phyloP scores from a whole-genome alignment of 1,284 basidiomycete genomes.

The Xanthoconium separans region DNA sequence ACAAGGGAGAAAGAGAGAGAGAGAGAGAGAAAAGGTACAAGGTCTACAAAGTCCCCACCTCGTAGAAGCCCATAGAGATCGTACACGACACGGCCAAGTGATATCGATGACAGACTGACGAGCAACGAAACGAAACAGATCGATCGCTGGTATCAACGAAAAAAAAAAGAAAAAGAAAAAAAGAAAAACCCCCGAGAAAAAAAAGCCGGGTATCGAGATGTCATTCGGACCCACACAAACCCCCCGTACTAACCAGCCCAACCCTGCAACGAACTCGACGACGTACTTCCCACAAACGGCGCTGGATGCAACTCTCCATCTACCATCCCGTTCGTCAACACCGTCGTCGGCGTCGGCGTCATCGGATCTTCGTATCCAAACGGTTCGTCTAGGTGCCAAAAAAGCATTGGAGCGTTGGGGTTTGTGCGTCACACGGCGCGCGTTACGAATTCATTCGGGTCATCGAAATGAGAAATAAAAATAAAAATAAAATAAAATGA shows the following conservation, averaged over 20 bases:
- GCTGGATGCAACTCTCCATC: slow-evolving; percentile 2
- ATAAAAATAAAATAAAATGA: slow-evolving; percentile 1
- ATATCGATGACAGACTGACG: too few species aligned
- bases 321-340: slow-evolving; percentile 2
- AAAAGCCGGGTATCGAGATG: too few species aligned
- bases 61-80: slow-evolving; percentile 7
- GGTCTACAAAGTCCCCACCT: slow-evolving; percentile 22
- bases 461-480: not conserved
- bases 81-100: slow-evolving; percentile 1
- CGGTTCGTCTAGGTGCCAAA: slow-evolving; percentile 5
- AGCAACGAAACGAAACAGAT: too few species aligned
- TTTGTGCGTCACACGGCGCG: slow-evolving; percentile 2
- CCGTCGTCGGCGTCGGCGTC: not conserved
- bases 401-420: too few species aligned
- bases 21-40: not conserved
- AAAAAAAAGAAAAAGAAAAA: not conserved
- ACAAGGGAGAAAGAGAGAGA: slow-evolving; percentile 3
- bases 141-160: not conserved
- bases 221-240: too few species aligned
- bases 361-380: slow-evolving; percentile 11
- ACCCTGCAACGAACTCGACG: slow-evolving; percentile 32
- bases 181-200: not conserved
- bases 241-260: slow-evolving; percentile 25
- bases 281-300: slow-evolving; percentile 20
- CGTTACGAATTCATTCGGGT: slow-evolving; percentile 1